phyloP scores from a whole-genome alignment of 208 protist species.

The Leishmania gerbilli region DNA sequence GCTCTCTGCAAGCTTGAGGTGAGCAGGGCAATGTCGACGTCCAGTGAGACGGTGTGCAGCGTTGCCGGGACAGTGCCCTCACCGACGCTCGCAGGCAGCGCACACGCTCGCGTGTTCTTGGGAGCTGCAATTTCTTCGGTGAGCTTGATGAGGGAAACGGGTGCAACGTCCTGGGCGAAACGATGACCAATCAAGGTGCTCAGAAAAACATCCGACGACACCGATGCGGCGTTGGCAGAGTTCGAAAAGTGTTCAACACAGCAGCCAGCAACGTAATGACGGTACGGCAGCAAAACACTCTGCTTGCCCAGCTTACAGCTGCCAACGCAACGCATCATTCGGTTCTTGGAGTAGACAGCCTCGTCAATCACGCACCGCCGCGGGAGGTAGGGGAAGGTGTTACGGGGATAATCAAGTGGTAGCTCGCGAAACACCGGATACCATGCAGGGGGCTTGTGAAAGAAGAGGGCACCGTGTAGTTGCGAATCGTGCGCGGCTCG shows the following conservation, averaged over 20 bases:
- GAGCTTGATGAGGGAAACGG: constrained; percentile 2
- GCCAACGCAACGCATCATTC: constrained; percentile 77
- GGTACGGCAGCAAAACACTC: constrained; percentile 33
- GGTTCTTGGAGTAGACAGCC: constrained; percentile 83
- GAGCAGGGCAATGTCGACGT: constrained; percentile 2
- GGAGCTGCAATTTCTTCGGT: neutral
- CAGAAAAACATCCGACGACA: neutral
- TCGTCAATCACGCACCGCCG: constrained; percentile 75
- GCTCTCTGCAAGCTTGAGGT: constrained; percentile 15
- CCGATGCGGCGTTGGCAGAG: neutral
- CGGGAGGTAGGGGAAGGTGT: constrained; percentile 52
- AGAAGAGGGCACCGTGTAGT: constrained; percentile 73
- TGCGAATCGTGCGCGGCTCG: constrained; percentile 9
- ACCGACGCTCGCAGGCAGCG: neutral
- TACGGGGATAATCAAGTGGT: constrained; percentile 21
- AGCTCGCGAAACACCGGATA: constrained; percentile 18
- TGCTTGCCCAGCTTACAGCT: constrained; percentile 79
- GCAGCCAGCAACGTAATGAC: neutral
- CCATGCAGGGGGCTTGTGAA: constrained; percentile 49
- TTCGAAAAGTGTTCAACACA: neutral
- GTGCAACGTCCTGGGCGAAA: neutral
- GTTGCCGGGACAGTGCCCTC: neutral
- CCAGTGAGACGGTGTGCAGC: too few relatives aligned
- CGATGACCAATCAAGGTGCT: constrained; percentile 4
- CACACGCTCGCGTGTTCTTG: neutral